Percentiles rank a stretch among this genome's conserved stretches.
These are phyloP conservation scores for Fusarium devonianum DNA, from an alignment of 2,329 filamentous ascomycete species.

Conservation along the genomic window DNA sequence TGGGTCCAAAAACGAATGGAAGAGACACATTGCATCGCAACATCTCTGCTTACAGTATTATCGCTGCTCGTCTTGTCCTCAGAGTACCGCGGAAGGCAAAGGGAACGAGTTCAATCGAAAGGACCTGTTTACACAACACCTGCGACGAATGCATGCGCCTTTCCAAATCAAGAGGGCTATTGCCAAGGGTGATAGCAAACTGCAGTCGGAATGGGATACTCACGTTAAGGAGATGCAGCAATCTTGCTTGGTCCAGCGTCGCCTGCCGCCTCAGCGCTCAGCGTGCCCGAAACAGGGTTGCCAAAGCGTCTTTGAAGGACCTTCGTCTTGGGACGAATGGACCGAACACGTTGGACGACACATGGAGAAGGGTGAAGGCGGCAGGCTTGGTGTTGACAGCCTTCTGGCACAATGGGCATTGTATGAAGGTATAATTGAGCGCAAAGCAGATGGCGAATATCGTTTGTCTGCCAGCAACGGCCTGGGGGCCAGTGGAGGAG, in stretches of 20 bases:
- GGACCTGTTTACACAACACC: conserved; percentile 93
- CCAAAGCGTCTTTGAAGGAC: conserved; percentile 71
- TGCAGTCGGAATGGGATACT: conserved; percentile 68
- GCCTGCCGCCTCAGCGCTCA: conserved; percentile 74
- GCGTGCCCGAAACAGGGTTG: conserved; percentile 78
- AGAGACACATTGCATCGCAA: conserved; percentile 89
- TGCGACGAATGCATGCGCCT: conserved; percentile 90
- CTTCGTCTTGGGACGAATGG: conserved; percentile 83
- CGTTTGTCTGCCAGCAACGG: conserved; percentile 52
- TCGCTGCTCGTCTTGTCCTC: conserved; percentile 67
- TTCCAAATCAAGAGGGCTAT: conserved; percentile 67
- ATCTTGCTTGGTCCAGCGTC: conserved; percentile 74
- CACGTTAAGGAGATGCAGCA: conserved; percentile 74
- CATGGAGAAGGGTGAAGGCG: conserved; percentile 76
- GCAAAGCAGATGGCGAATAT: conserved; percentile 63
- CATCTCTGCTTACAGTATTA: conserved; percentile 78
- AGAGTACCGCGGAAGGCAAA: conserved; percentile 61
- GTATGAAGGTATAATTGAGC: conserved; percentile 69
- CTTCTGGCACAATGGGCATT: conserved; percentile 68
- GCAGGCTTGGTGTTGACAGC: conserved; percentile 63
- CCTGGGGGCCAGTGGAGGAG: conserved; percentile 18
- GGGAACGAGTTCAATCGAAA: conserved; percentile 88
- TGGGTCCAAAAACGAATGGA: conserved; percentile 97
- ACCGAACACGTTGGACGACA: conserved; percentile 93
- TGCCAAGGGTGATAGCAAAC: conserved; percentile 64